These are phyloP conservation scores for Eutrema heterophyllum DNA, from an alignment of 345 rosid species.

Conservation along the genomic window DNA sequence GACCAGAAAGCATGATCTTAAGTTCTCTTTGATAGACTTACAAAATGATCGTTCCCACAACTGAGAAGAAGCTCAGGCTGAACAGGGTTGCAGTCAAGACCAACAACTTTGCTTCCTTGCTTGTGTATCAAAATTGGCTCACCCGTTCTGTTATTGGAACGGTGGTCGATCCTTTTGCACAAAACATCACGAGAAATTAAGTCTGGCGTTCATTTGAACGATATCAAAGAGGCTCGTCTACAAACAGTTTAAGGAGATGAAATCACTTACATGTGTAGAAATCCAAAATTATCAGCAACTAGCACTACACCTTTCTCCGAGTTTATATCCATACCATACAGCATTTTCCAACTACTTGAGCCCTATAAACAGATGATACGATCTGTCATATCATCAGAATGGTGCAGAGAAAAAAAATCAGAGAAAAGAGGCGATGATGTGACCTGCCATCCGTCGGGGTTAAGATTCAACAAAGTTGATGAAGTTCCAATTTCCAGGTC, in stretches of 20 bases:
- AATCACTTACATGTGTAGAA: slow-evolving; percentile 68
- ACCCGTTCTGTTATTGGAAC: slow-evolving; percentile 51
- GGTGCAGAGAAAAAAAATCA: not conserved
- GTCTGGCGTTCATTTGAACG: not conserved
- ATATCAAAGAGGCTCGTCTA: not conserved
- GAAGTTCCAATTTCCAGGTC: slow-evolving; percentile 92
- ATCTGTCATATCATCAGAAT: not conserved
- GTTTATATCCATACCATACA: slow-evolving; percentile 92
- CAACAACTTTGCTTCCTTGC: slow-evolving; percentile 89
- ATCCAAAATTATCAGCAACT: slow-evolving; percentile 82
- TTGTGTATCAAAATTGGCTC: slow-evolving; percentile 76
- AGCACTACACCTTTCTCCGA: slow-evolving; percentile 70
- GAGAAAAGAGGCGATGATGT: not conserved
- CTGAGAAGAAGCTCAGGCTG: slow-evolving; percentile 88
- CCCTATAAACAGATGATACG: slow-evolving; percentile 43
- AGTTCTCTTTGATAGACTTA: slow-evolving; percentile 37
- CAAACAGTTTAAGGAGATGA: not conserved
- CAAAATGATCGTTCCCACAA: slow-evolving; percentile 97
- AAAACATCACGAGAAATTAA: not conserved
- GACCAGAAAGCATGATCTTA: not conserved
- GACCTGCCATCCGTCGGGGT: slow-evolving; percentile 97
- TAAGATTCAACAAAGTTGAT: slow-evolving; percentile 72
- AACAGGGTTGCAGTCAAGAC: slow-evolving; percentile 92
- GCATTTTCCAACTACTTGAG: slow-evolving; percentile 75
- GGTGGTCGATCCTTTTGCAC: slow-evolving; percentile 64